Percentiles rank a stretch among this genome's conserved stretches.
Conservation (phyloP, 208 protist species). For the Jaenimonas drosophilae region DNA sequence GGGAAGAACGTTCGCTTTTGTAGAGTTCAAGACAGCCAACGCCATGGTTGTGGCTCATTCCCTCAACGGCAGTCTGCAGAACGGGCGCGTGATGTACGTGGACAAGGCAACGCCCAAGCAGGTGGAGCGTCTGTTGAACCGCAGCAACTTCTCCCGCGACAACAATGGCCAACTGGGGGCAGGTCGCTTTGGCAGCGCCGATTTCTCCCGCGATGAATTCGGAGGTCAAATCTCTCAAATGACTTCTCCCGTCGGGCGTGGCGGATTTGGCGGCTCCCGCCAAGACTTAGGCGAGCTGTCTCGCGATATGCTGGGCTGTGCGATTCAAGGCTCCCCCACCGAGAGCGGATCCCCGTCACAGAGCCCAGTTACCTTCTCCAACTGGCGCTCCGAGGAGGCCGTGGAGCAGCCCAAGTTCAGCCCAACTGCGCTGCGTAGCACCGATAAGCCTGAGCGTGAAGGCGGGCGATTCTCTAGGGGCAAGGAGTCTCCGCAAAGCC, state of each 20-base stretch:
- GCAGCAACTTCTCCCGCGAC: conserved; percentile 53
- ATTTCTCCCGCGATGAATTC: too few relatives aligned
- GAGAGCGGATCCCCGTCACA: too few relatives aligned
- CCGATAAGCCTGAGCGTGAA: too few relatives aligned
- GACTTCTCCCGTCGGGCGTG: too few relatives aligned
- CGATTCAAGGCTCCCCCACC: conserved; percentile 11
- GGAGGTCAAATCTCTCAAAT: too few relatives aligned
- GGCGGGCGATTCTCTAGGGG: too few relatives aligned
- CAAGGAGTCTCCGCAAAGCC: too few relatives aligned
- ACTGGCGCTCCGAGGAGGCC: conserved; percentile 1
- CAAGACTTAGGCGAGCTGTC: conserved; percentile 17
- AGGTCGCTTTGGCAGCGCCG: too few relatives aligned
- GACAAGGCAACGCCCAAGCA: conserved; percentile 74
- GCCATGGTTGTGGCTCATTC: conserved; percentile 58
- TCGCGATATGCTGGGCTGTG: conserved; percentile 45
- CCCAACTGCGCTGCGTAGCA: too few relatives aligned
- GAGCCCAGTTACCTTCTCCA: not conserved
- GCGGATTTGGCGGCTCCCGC: too few relatives aligned
- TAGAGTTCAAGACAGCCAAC: conserved; percentile 65
- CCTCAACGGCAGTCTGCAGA: conserved; percentile 43
- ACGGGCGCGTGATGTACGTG: conserved; percentile 66
- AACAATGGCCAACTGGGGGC: too few relatives aligned
- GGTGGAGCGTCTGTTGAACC: conserved; percentile 58
- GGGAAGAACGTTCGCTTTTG: conserved; percentile 75
- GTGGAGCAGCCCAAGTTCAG: not conserved